Conservation (phyloP, 2,329 filamentous ascomycete species). For the Thielaviopsis populi region DNA sequence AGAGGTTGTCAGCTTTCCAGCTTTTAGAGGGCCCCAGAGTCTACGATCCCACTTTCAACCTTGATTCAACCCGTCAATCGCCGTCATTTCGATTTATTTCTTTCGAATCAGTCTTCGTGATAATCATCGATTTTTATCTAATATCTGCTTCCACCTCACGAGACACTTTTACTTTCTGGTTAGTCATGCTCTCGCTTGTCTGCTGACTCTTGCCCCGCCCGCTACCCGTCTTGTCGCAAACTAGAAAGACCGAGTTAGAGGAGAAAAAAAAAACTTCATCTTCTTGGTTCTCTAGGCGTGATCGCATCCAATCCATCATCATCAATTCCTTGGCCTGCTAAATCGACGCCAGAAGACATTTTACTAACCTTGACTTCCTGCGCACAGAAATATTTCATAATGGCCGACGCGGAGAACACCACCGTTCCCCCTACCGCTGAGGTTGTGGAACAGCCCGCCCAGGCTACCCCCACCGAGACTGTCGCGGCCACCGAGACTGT, state of each 20-base stretch:
- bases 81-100: background rate
- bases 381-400: background rate
- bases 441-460: slow-evolving; percentile 19
- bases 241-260: background rate
- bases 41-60: background rate
- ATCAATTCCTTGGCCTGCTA: background rate
- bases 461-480: slow-evolving; percentile 21
- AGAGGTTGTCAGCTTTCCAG: slow-evolving; percentile 6
- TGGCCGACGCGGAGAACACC: slow-evolving; percentile 16
- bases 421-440: slow-evolving; percentile 18
- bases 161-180: background rate
- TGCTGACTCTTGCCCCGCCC: slow-evolving; percentile 14
- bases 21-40: background rate
- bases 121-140: background rate
- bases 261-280: slow-evolving; percentile 8
- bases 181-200: background rate
- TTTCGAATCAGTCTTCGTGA: background rate
- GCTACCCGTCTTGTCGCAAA: slow-evolving; percentile 15
- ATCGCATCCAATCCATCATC: background rate
- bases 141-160: background rate
- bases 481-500: slow-evolving; percentile 18
- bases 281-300: background rate
- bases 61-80: background rate
- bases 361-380: background rate
- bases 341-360: background rate